Evolutionary conservation across 306 rosid genomes (phyloP), one percentile per base, ranked within the genome.

Genomic region (Canavalia gladiata): DNA sequence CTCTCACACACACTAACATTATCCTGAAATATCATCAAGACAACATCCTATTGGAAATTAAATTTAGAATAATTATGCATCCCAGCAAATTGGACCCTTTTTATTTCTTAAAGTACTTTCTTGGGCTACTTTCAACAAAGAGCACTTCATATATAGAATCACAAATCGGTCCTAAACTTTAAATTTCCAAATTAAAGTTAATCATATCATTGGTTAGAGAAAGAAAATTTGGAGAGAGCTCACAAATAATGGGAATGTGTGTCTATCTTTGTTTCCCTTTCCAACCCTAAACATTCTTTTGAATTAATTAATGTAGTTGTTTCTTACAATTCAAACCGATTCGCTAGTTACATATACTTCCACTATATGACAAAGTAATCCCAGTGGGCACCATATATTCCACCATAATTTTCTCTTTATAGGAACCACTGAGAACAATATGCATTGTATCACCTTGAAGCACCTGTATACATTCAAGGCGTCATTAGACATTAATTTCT

Each of bases 311-410:
- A 50, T 72, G 11, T 60, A 46, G 57, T 62, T 63, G 75, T 41
- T 72, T 60, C 45, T 30, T 75, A 13, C 28, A 43, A 59, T 51
- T 70, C 5, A 42, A 68, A 37, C 5, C 3, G 13, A 42, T 57
- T 77, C 54, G 49, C 8, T 25, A 57, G 29, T 55, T 62, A 41
- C 5, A 47, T 25, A 63, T 7, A 49, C 51, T n/a, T 41, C 75
- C 81, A 82, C 86, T 73, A 81, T 45, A 46, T 12, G 68, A 64
- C 69, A 79, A 57, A 52, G 81, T 86, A 87, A 89, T 72, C 79
- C 67, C 0, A 41, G 75, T 72, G 85, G 87, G 82, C 51, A 58
- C 74, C 74, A 72, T 55, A 72, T 52, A 76, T 78, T 74, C 87
- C 90, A 86, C 82, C 82, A 49, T 18, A 7, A n/a, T 47, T 65